Base-by-base conservation (phyloP, 1,284 basidiomycete genomes). In the Naganishia sp. region DNA sequence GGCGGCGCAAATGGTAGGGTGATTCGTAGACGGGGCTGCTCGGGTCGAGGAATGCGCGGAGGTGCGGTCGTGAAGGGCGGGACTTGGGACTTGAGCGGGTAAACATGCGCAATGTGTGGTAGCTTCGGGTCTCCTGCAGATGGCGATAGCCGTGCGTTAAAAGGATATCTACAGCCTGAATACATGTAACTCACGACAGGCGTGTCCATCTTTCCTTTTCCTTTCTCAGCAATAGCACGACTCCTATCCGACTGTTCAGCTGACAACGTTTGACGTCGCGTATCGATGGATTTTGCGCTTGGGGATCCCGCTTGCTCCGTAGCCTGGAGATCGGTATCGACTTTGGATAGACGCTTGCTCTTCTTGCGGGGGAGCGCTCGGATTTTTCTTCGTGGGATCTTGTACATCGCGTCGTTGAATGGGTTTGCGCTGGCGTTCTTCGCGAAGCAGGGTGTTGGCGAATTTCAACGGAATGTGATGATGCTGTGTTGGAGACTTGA, bases 21-120 rank as follows among this genome's bases (percentile, higher is more conserved):
- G 58, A 61, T 42, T 61, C 58, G 58, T 61, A 61, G 47, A 61
- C 47, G 13, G 58, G 58, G 25, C 58, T 61, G 58, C 25, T 61
- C 3, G 47, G 32, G 35, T 61, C 58, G 46, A 61, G 49, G 47
- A 41, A 43, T 9, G 58, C 35, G 32, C 58, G 58, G 25, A 42
- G 58, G 32, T 41, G 25, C 13, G 49, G 58, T 42, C 47, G 47
- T 13, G 58, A 6, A 2, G 58, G 25, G 3, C 47, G 47, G 0
- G 46, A 18, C 21, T 21, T 54, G 25, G 58, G 39, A 43, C 23
- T 31, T 18, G 47, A 28, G 28, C 35, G 58, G 7, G 35, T 43
- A 18, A 51, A 61, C 11, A 35, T 47, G 4, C 39, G 46, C 9
- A 28, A 15, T 13, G 58, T 51, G 25, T 47, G 58, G 39, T 61